Percentiles rank a stretch among this genome's conserved stretches.
phyloP scores from a whole-genome alignment of 306 rosid genomes.

The Inga oerstediana region DNA sequence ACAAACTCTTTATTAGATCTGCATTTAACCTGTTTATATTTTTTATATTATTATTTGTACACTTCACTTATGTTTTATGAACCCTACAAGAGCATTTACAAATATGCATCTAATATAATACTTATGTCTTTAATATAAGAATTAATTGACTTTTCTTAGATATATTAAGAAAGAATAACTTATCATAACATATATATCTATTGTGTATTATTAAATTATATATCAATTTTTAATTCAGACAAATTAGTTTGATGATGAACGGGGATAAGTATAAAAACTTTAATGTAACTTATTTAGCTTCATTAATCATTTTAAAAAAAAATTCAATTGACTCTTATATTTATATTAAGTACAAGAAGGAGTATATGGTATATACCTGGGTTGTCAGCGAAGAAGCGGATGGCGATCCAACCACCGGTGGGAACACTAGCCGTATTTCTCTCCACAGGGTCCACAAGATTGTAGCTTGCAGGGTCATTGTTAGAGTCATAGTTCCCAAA shows the following conservation, averaged over 20 bases:
- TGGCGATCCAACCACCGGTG: constrained; percentile 76
- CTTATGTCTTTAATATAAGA: no score
- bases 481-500: constrained; percentile 73
- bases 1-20: background rate
- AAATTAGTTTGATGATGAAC: no score
- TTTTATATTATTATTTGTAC: background rate
- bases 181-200: no score
- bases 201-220: no score
- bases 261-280: no score
- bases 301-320: no score
- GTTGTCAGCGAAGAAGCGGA: constrained; percentile 77
- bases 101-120: background rate
- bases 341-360: no score
- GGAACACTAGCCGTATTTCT: constrained; percentile 75
- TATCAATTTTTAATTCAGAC: no score
- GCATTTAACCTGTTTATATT: background rate
- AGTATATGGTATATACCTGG: constrained; percentile 52
- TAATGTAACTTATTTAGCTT: no score
- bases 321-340: no score
- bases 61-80: background rate
- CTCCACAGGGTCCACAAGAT: constrained; percentile 71
- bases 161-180: no score
- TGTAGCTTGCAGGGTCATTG: constrained; percentile 66
- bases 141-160: no score
- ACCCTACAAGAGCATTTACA: background rate